These are phyloP conservation scores for Annona cherimola DNA, from an alignment of 164 flowering plant genomes.

Conservation along the genomic window DNA sequence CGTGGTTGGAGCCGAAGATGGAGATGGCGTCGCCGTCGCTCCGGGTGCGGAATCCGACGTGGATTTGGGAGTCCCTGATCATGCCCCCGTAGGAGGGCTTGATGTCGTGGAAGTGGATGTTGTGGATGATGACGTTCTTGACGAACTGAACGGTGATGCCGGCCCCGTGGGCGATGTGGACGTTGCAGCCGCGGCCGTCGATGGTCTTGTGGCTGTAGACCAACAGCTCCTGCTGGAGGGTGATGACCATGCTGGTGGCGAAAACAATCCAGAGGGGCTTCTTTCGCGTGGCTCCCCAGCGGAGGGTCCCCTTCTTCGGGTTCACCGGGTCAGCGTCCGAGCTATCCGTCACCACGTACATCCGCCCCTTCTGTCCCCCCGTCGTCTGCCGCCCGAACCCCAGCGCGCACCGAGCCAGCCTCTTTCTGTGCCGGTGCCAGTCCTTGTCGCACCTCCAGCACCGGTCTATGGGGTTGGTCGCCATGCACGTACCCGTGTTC, in stretches of 20 bases:
- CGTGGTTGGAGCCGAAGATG: conserved; percentile 42
- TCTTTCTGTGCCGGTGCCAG: conserved; percentile 48
- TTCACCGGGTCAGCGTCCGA: conserved; percentile 45
- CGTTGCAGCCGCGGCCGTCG: conserved; percentile 31
- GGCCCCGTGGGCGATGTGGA: conserved; percentile 59
- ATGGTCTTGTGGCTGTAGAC: conserved; percentile 29
- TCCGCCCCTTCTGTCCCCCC: conserved; percentile 51
- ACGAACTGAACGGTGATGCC: conserved; percentile 62
- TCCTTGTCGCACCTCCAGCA: conserved; percentile 63
- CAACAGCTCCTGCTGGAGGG: conserved; percentile 39
- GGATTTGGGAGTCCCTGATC: conserved; percentile 52
- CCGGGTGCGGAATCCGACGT: conserved; percentile 43
- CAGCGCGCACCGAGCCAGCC: conserved; percentile 43
- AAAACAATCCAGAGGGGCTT: conserved; percentile 69
- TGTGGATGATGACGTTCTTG: conserved; percentile 62
- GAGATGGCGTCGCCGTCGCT: conserved; percentile 76
- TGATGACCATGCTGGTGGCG: conserved; percentile 41
- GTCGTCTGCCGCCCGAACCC: conserved; percentile 51
- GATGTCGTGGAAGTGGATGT: conserved; percentile 57
- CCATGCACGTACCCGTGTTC: conserved; percentile 31
- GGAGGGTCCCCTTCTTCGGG: conserved; percentile 73
- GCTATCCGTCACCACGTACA: conserved; percentile 47
- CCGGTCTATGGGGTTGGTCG: conserved; percentile 71
- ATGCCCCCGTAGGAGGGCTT: conserved; percentile 42
- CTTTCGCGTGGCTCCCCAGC: conserved; percentile 59